A percentile compares a stretch with the other conserved stretches of the same genome.
These are phyloP conservation scores for Penicillium turbatum DNA, from an alignment of 495 filamentous ascomycete species.

Conservation along the genomic window DNA sequence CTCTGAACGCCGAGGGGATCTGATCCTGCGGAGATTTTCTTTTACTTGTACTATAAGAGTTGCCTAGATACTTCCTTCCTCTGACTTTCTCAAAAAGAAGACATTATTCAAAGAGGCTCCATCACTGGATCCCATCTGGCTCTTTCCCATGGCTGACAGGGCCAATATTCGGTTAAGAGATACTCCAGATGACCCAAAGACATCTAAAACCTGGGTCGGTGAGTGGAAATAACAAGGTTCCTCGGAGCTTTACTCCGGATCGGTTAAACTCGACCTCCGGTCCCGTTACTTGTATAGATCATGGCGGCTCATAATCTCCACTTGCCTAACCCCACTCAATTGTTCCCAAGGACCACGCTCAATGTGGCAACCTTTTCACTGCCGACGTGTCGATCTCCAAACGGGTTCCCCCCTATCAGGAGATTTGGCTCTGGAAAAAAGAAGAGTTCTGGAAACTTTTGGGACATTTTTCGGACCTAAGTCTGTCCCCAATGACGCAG, in stretches of 20 bases:
- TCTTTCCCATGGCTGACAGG: not conserved
- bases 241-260: not conserved
- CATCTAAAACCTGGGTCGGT: not conserved
- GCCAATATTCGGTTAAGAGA: not conserved
- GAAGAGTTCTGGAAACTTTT: not conserved
- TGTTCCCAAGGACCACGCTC: not conserved
- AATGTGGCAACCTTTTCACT: not conserved
- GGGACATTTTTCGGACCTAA: no score
- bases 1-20: no score
- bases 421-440: not conserved
- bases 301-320: not conserved
- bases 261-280: not conserved
- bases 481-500: slow-evolving; percentile 1
- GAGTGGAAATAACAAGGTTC: not conserved
- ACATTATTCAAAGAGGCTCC: no score
- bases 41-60: no score
- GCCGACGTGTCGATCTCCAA: not conserved
- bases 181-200: not conserved
- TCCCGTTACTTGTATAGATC: not conserved
- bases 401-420: not conserved
- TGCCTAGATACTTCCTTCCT: no score
- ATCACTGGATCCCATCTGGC: not conserved
- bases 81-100: no score
- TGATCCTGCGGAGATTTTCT: no score
- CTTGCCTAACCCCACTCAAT: not conserved